phyloP scores from a whole-genome alignment of 75 land plant genomes.

The Pseudotsuga menziesii region DNA sequence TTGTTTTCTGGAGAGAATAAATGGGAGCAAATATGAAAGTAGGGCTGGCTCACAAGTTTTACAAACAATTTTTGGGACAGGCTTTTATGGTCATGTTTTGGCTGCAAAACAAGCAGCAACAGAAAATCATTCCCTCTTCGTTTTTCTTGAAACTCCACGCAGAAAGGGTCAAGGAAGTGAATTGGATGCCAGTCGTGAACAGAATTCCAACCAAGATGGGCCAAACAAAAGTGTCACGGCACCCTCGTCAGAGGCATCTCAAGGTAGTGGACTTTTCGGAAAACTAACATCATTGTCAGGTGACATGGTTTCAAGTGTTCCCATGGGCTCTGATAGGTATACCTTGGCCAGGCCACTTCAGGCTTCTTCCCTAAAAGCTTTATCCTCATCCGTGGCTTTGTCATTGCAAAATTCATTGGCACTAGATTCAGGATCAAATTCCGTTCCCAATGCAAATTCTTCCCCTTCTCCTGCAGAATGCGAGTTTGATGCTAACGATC shows the following conservation, averaged over 20 bases:
- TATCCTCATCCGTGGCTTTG: constrained; percentile 22
- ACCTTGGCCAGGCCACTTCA: constrained; percentile 11
- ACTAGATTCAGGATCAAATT: constrained; percentile 9
- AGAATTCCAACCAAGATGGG: constrained; percentile 11
- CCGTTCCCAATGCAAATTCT: constrained; percentile 5
- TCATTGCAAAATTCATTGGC: constrained; percentile 4
- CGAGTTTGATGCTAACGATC: constrained; percentile 16
- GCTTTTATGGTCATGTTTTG: constrained; percentile 64
- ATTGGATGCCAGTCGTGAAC: background rate
- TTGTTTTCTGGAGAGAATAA: constrained; percentile 48
- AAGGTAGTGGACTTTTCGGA: background rate
- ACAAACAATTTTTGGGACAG: constrained; percentile 69
- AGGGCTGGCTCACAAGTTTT: constrained; percentile 57
- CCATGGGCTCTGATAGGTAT: constrained; percentile 21
- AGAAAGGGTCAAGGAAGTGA: background rate
- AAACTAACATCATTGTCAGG: constrained; percentile 27
- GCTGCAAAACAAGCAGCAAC: constrained; percentile 69
- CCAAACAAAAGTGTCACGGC: background rate
- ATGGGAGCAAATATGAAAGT: constrained; percentile 44
- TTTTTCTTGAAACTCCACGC: constrained; percentile 59
- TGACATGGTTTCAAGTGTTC: constrained; percentile 13
- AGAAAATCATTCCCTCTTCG: constrained; percentile 59
- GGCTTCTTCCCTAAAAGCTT: constrained; percentile 24
- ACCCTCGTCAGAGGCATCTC: constrained; percentile 6
- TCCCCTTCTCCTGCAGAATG: constrained; percentile 1